A percentile compares a stretch with the other conserved stretches of the same genome.
These are phyloP conservation scores for Salinomyces thailandicus DNA, from an alignment of 2,329 filamentous ascomycete species.

Conservation along the genomic window DNA sequence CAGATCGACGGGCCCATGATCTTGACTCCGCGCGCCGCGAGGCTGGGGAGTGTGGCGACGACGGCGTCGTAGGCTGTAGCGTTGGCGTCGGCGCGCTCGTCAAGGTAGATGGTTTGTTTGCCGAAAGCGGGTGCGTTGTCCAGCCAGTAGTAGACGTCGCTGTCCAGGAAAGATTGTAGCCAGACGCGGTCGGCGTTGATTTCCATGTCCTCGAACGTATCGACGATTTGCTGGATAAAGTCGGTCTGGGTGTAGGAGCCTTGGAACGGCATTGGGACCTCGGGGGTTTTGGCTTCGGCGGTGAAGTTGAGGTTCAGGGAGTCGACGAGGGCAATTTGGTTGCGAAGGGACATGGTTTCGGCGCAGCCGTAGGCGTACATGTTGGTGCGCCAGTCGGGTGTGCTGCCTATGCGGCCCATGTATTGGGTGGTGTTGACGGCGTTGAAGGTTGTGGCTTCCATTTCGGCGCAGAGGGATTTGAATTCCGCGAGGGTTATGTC, in stretches of 20 bases:
- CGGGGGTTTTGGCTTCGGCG: slow-evolving; percentile 55
- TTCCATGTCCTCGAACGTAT: slow-evolving; percentile 45
- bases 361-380: slow-evolving; percentile 52
- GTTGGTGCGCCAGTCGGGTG: slow-evolving; percentile 53
- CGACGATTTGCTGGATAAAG: slow-evolving; percentile 55
- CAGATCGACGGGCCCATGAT: slow-evolving; percentile 54
- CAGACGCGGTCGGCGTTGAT: slow-evolving; percentile 48
- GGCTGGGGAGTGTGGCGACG: slow-evolving; percentile 45
- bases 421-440: slow-evolving; percentile 50
- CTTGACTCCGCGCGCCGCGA: slow-evolving; percentile 48
- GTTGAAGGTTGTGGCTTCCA: slow-evolving; percentile 52
- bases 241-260: slow-evolving; percentile 53
- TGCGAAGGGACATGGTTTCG: slow-evolving; percentile 49
- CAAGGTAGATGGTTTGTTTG: slow-evolving; percentile 53
- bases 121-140: slow-evolving; percentile 50
- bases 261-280: slow-evolving; percentile 57
- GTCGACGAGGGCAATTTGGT: slow-evolving; percentile 52
- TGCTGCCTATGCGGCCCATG: slow-evolving; percentile 35
- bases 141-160: slow-evolving; percentile 53
- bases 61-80: slow-evolving; percentile 43
- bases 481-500: slow-evolving; percentile 60
- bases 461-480: slow-evolving; percentile 58
- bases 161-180: slow-evolving; percentile 41
- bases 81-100: slow-evolving; percentile 47
- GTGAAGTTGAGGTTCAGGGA: slow-evolving; percentile 51